phyloP scores from a whole-genome alignment of 495 filamentous ascomycete genomes.

The Oidiodendron maius region DNA sequence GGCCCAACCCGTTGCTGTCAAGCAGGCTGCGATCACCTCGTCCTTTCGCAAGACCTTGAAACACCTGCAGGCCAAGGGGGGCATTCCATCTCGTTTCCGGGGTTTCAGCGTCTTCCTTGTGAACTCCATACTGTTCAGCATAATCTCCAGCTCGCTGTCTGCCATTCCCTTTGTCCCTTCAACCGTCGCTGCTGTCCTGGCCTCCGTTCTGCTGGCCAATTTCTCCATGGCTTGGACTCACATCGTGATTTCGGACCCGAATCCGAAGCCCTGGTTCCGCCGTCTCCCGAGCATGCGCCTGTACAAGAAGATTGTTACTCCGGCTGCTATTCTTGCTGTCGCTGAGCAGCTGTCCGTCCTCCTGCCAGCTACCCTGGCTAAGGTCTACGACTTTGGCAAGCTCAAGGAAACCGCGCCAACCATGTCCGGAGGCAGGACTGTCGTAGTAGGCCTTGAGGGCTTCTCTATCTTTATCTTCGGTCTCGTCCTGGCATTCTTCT shows the following conservation, averaged over 20 bases:
- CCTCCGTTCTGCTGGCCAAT: constrained; percentile 14
- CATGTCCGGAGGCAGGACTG: constrained; percentile 1
- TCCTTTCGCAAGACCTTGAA: constrained; percentile 14
- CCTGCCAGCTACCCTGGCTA: constrained; percentile 9
- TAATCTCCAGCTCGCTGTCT: constrained; percentile 1
- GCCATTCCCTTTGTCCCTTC: constrained; percentile 4
- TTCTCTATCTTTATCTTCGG: constrained; percentile 9
- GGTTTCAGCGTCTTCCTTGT: constrained; percentile 14
- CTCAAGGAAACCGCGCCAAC: background rate
- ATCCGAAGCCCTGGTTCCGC: constrained; percentile 20
- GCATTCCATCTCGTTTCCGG: constrained; percentile 16
- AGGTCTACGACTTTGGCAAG: background rate
- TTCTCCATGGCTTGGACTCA: constrained; percentile 20
- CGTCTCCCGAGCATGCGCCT: constrained; percentile 14
- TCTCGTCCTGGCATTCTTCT: constrained; percentile 27
- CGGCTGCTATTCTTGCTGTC: constrained; percentile 19
- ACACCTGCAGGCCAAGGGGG: constrained; percentile 17
- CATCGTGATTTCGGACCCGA: constrained; percentile 24
- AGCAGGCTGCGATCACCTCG: constrained; percentile 15
- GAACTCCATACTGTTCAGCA: background rate
- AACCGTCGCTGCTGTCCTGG: constrained; percentile 6
- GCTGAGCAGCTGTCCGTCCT: constrained; percentile 16
- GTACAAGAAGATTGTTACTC: constrained; percentile 21
- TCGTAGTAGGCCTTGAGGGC: constrained; percentile 3
- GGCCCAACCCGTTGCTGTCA: background rate